phyloP scores from a whole-genome alignment of 352 stramenopile genomes.

The Phytopythium oedochilum region DNA sequence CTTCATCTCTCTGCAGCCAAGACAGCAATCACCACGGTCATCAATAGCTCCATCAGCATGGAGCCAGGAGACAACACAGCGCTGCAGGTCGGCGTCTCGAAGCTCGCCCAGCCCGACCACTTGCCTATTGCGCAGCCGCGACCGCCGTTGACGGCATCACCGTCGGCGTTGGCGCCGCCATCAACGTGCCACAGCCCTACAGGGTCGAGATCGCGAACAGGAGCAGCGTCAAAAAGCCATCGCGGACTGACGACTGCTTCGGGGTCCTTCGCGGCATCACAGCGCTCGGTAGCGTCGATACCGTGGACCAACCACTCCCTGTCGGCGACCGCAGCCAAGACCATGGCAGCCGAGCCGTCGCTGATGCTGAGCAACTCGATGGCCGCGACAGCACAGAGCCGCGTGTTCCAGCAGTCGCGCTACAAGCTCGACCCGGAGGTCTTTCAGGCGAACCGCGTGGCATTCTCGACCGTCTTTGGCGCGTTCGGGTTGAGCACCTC shows the following conservation, averaged over 20 bases:
- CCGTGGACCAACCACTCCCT: constrained; percentile 5
- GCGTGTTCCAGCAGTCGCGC: constrained; percentile 33
- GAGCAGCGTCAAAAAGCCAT: not conserved
- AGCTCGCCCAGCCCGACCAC: not conserved
- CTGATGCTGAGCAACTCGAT: constrained; percentile 13
- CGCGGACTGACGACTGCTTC: not conserved
- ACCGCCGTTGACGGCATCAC: not conserved
- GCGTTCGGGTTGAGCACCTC: not conserved
- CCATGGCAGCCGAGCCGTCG: not conserved
- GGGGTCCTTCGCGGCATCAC: not conserved
- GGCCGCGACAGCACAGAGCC: constrained; percentile 11
- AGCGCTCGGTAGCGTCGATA: constrained; percentile 4
- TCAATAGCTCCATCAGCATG: not conserved
- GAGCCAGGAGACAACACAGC: not conserved
- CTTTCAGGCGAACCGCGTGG: constrained; percentile 25
- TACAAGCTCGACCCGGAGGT: constrained; percentile 42
- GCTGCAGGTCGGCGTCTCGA: not conserved
- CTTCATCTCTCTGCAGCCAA: not conserved
- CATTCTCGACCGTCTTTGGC: constrained; percentile 28
- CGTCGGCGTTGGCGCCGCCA: not conserved
- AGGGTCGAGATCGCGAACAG: not conserved
- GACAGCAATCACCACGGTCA: not conserved
- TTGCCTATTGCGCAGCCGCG: not conserved
- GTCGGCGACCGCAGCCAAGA: not conserved
- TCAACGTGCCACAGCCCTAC: not conserved